Evolutionary conservation across 441 rosid genomes (phyloP).

Genomic region (Sinapis alba): DNA sequence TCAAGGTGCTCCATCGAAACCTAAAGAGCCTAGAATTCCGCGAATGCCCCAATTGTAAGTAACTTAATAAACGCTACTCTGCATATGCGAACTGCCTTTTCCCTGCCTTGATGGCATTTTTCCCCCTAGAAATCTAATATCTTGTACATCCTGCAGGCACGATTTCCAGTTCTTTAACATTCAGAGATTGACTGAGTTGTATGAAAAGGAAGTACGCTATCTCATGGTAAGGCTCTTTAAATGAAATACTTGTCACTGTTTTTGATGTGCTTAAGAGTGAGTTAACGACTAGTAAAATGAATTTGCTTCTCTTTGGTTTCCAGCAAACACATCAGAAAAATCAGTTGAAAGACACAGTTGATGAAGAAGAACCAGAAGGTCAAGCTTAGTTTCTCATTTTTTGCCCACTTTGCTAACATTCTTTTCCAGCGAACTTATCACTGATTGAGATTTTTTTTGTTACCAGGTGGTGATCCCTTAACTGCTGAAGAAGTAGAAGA

Average conservation of each 20-base stretch:
- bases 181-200: slow-evolving; percentile 90
- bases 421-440: slow-evolving; percentile 9
- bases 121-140: slow-evolving; percentile 2
- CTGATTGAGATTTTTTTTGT: slow-evolving; percentile 38
- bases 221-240: slow-evolving; percentile 71
- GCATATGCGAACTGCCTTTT: slow-evolving; percentile 3
- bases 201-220: slow-evolving; percentile 98
- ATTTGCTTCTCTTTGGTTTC: slow-evolving; percentile 28
- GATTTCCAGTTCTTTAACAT: slow-evolving; percentile 98
- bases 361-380: slow-evolving; percentile 99
- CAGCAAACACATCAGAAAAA: slow-evolving; percentile 97
- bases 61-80: slow-evolving; percentile 24
- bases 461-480: slow-evolving; percentile 84
- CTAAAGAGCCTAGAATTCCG: slow-evolving; percentile 98
- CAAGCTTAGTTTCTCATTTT: slow-evolving; percentile 19
- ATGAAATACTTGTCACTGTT: slow-evolving; percentile 2
- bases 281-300: background rate
- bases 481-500: slow-evolving; percentile 98
- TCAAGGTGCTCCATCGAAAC: slow-evolving; percentile 95
- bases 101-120: background rate
- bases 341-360: slow-evolving; percentile 92
- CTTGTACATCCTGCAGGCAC: slow-evolving; percentile 59
- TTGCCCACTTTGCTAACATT: slow-evolving; percentile 10
- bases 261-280: background rate
- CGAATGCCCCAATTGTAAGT: slow-evolving; percentile 98